Evolutionary conservation across 805 yeast species (phyloP).

Genomic region (Candida ulmi): DNA sequence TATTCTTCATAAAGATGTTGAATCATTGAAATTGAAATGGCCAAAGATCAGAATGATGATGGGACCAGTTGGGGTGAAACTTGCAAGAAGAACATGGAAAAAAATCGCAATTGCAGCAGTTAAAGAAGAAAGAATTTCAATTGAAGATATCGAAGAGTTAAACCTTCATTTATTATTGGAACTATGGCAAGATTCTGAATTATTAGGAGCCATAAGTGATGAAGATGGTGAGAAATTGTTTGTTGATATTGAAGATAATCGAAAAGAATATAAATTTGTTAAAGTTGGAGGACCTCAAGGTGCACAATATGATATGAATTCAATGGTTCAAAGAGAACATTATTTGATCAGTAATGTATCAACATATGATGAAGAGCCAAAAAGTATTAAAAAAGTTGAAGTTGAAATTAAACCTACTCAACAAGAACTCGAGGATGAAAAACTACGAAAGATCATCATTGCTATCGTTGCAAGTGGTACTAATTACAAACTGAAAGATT

Average conservation of each 20-base stretch:
- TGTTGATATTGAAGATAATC: constrained; percentile 41
- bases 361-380: constrained; percentile 28
- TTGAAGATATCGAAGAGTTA: constrained; percentile 43
- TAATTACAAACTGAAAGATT: constrained; percentile 21
- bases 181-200: constrained; percentile 60
- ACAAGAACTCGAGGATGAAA: constrained; percentile 16
- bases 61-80: constrained; percentile 53
- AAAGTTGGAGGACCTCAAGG: constrained; percentile 24
- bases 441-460: constrained; percentile 27
- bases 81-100: constrained; percentile 59
- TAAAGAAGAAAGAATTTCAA: constrained; percentile 44
- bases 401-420: constrained; percentile 10
- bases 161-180: constrained; percentile 49
- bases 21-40: constrained; percentile 61
- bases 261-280: constrained; percentile 37
- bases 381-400: constrained; percentile 6
- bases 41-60: constrained; percentile 54
- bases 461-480: constrained; percentile 27
- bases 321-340: constrained; percentile 70
- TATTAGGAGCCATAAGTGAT: constrained; percentile 5
- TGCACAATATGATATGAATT: constrained; percentile 45
- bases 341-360: constrained; percentile 42
- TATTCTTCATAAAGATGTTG: constrained; percentile 38
- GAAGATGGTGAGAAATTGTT: constrained; percentile 23
- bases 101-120: constrained; percentile 54